Evolutionary conservation across 2,329 filamentous ascomycete species (phyloP).

Genomic region (Fusarium euwallaceae): DNA sequence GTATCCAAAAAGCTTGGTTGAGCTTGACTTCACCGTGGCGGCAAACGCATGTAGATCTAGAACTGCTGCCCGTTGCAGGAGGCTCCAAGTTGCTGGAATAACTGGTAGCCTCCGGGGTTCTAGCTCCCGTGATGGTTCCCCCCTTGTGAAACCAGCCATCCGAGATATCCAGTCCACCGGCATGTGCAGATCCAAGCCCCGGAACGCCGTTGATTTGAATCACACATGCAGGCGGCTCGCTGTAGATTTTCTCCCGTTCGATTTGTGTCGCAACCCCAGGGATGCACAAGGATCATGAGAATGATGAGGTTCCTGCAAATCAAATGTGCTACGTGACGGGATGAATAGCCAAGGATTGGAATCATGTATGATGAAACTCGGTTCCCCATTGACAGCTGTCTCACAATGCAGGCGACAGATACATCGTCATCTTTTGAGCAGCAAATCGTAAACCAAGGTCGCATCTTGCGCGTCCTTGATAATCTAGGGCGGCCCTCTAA

Average conservation of each 20-base stretch:
- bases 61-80: neutral
- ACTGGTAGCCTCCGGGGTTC: neutral
- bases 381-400: slow-evolving; percentile 26
- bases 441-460: slow-evolving; percentile 7
- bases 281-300: slow-evolving; percentile 4
- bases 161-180: slow-evolving; percentile 2
- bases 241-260: neutral
- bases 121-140: slow-evolving; percentile 4
- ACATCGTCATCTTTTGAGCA: neutral
- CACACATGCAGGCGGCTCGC: neutral
- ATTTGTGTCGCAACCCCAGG: neutral
- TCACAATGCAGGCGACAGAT: slow-evolving; percentile 16
- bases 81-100: neutral
- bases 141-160: slow-evolving; percentile 18
- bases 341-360: neutral
- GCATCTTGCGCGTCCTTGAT: slow-evolving; percentile 23
- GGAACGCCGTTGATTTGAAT: neutral
- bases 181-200: neutral
- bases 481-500: slow-evolving; percentile 21
- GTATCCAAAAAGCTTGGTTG: neutral
- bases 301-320: slow-evolving; percentile 20
- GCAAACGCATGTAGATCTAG: slow-evolving; percentile 14
- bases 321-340: slow-evolving; percentile 24
- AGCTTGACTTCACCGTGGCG: slow-evolving; percentile 34
- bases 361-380: slow-evolving; percentile 23